Evolutionary conservation across 768 basidiomycete genomes (phyloP).

Genomic region (Cyclocybe cylindracea): DNA sequence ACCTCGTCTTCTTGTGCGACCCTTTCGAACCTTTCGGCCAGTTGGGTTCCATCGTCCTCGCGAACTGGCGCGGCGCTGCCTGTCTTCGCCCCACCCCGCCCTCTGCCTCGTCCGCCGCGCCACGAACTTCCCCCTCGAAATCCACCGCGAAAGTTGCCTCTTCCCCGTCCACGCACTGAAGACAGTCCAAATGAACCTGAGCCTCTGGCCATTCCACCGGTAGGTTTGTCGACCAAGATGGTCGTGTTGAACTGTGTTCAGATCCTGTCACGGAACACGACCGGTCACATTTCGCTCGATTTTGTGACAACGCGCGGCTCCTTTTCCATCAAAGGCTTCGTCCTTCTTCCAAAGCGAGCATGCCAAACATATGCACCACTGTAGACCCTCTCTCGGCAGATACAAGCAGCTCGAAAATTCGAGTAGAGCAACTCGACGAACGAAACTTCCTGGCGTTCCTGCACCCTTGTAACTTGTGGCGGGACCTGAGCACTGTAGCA

Average conservation of each 20-base stretch:
- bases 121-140: conserved; percentile 47
- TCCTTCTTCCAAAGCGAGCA: too few species aligned
- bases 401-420: too few species aligned
- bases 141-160: conserved; percentile 48
- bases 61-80: conserved; percentile 60
- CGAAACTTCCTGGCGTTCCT: too few species aligned
- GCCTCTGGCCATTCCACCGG: conserved; percentile 49
- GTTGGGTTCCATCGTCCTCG: conserved; percentile 89
- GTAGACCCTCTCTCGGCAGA: too few species aligned
- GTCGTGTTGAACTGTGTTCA: background rate
- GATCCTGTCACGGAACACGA: conserved; percentile 7
- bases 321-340: too few species aligned
- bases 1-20: conserved; percentile 78
- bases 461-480: too few species aligned
- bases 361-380: too few species aligned
- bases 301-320: too few species aligned
- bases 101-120: conserved; percentile 59
- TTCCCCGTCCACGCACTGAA: conserved; percentile 47
- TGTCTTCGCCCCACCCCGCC: conserved; percentile 44
- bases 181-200: conserved; percentile 58
- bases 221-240: conserved; percentile 7
- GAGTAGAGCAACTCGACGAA: too few species aligned
- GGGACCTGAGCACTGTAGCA: too few species aligned
- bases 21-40: conserved; percentile 85
- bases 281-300: conserved; percentile 1